Evolutionary conservation across 2,329 filamentous ascomycete species (phyloP).

Genomic region (Xylariaceae sp.): DNA sequence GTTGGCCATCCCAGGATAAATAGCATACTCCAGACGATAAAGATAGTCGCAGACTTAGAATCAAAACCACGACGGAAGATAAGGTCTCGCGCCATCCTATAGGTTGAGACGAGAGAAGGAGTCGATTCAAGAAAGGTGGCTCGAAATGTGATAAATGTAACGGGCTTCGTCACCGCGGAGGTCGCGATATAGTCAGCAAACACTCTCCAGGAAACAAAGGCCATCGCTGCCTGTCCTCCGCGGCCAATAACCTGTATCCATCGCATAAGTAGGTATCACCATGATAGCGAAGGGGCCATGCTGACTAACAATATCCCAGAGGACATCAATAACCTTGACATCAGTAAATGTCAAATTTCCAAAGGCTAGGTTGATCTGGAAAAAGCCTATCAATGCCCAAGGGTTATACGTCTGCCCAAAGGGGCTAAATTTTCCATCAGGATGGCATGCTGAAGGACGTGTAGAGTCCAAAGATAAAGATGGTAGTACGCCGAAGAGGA

Average conservation of each 20-base stretch:
- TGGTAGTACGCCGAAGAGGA: neutral
- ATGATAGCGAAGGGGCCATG: too few species aligned
- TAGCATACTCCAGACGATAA: neutral
- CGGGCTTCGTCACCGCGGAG: too few species aligned
- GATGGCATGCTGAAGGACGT: conserved; percentile 13
- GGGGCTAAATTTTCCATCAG: conserved; percentile 20
- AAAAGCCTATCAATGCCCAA: conserved; percentile 19
- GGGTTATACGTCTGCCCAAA: conserved; percentile 3
- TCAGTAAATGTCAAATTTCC: conserved; percentile 19
- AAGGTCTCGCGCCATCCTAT: too few species aligned
- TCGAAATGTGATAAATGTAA: too few species aligned
- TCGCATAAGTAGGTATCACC: too few species aligned
- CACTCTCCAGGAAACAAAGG: too few species aligned
- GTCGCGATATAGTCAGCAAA: too few species aligned
- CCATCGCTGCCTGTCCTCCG: too few species aligned
- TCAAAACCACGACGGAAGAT: neutral
- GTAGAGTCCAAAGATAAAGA: neutral
- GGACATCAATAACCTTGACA: conserved; percentile 24
- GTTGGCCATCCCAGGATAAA: neutral
- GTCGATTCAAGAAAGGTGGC: too few species aligned
- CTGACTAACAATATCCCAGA: conserved; percentile 22
- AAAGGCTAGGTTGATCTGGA: conserved; percentile 22
- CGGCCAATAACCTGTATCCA: too few species aligned
- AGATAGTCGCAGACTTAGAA: neutral
- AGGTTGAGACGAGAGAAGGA: too few species aligned